These are phyloP conservation scores for Phialophora macrospora DNA, from an alignment of 2,329 filamentous ascomycete species.

Conservation along the genomic window DNA sequence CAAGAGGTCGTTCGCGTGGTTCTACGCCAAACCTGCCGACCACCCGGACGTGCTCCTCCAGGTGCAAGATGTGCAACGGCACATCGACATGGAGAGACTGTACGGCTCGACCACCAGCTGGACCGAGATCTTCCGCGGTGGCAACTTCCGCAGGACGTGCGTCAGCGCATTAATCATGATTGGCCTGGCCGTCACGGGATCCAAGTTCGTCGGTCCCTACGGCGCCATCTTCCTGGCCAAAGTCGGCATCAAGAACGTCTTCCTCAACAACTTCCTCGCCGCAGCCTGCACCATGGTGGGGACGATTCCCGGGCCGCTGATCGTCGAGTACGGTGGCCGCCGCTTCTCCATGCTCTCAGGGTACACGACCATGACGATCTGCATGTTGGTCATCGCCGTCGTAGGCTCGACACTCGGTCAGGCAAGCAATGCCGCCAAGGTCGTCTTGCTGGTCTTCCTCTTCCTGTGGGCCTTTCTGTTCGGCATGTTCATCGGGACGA, in stretches of 20 bases:
- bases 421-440: slow-evolving; percentile 31
- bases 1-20: slow-evolving; percentile 45
- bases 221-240: slow-evolving; percentile 28
- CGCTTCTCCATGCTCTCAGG: slow-evolving; percentile 38
- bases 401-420: slow-evolving; percentile 37
- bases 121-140: slow-evolving; percentile 39
- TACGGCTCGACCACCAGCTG: slow-evolving; percentile 30
- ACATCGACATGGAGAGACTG: slow-evolving; percentile 39
- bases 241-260: slow-evolving; percentile 38
- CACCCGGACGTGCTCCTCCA: slow-evolving; percentile 39
- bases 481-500: slow-evolving; percentile 39
- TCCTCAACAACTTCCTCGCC: slow-evolving; percentile 22
- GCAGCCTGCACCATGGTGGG: slow-evolving; percentile 13
- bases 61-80: slow-evolving; percentile 38
- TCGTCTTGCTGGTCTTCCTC: slow-evolving; percentile 40
- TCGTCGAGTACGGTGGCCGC: slow-evolving; percentile 39
- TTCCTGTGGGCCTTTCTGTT: slow-evolving; percentile 42
- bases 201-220: slow-evolving; percentile 34
- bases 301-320: not conserved
- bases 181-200: slow-evolving; percentile 40
- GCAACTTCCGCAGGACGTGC: slow-evolving; percentile 38
- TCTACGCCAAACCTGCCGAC: slow-evolving; percentile 20
- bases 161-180: slow-evolving; percentile 40
- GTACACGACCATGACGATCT: slow-evolving; percentile 38
- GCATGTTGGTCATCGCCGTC: slow-evolving; percentile 39